A percentile compares a stretch with the other conserved stretches of the same genome.
Evolutionary conservation across 345 rosid species (phyloP).

Genomic region (Citrus unshiu): DNA sequence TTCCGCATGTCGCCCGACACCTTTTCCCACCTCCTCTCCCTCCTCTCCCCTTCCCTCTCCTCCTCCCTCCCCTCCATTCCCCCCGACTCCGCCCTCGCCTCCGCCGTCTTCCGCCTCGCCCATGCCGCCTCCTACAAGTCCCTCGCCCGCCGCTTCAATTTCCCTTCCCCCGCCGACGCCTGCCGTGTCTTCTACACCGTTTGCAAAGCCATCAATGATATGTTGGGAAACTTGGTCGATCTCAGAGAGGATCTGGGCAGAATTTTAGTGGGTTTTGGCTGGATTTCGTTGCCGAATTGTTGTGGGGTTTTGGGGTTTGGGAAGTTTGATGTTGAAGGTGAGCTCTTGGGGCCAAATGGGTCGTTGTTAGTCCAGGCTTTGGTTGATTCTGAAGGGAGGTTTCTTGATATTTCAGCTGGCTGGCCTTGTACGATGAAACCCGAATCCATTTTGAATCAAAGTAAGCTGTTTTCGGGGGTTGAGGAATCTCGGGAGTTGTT

Average conservation of each 20-base stretch:
- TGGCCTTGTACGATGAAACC: conserved; percentile 64
- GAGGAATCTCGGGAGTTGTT: conserved; percentile 44
- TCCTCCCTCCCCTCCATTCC: conserved; percentile 33
- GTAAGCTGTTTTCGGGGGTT: conserved; percentile 38
- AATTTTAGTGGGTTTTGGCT: conserved; percentile 49
- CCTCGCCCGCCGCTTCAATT: conserved; percentile 40
- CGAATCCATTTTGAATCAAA: conserved; percentile 43
- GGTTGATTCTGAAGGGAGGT: conserved; percentile 64
- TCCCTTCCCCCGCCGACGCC: conserved; percentile 43
- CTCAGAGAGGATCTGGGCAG: conserved; percentile 32
- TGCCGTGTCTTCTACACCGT: conserved; percentile 62
- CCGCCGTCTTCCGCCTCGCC: conserved; percentile 70
- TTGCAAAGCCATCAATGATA: conserved; percentile 51
- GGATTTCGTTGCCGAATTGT: conserved; percentile 62
- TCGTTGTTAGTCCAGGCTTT: conserved; percentile 71
- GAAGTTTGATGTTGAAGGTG: conserved; percentile 30
- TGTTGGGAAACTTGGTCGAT: conserved; percentile 37
- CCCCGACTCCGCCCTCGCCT: conserved; percentile 50
- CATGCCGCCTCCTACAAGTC: conserved; percentile 60
- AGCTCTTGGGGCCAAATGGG: conserved; percentile 42
- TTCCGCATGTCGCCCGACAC: conserved; percentile 58
- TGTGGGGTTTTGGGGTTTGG: conserved; percentile 72
- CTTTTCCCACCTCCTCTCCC: conserved; percentile 43
- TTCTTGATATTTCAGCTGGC: conserved; percentile 76
- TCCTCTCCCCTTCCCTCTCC: conserved; percentile 37